Evolutionary conservation across 208 protist genomes (phyloP).

Genomic region (Histomonas meleagridis): DNA sequence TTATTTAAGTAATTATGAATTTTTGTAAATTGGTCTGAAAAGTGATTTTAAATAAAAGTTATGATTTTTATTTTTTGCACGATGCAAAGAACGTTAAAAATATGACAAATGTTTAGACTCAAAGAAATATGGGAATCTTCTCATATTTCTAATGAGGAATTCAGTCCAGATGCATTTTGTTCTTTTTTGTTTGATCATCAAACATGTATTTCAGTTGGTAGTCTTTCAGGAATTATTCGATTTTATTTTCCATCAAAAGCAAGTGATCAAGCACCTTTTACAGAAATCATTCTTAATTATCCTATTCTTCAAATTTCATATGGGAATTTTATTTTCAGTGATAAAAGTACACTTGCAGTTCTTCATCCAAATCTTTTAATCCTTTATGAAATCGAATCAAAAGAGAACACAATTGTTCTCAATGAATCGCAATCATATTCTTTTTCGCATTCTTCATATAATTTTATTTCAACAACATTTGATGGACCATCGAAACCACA

Average conservation of each 20-base stretch:
- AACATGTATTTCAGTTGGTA: neutral
- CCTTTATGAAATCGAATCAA: neutral
- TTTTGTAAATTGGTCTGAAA: too few species aligned
- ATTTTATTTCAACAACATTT: conserved; percentile 4
- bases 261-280: neutral
- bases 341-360: neutral
- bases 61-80: too few species aligned
- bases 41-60: too few species aligned
- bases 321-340: neutral
- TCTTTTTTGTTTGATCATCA: neutral
- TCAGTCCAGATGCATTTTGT: neutral
- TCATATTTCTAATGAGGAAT: neutral
- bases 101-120: conserved; percentile 26
- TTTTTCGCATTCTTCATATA: neutral
- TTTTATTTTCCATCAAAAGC: conserved; percentile 23
- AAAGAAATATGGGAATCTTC: neutral
- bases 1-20: too few species aligned
- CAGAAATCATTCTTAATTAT: neutral
- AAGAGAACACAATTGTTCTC: neutral
- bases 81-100: too few species aligned
- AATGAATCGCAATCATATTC: neutral
- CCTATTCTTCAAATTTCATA: neutral
- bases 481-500: neutral
- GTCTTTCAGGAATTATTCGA: conserved; percentile 13
- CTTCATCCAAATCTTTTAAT: neutral